These are phyloP conservation scores for Azolla pinnata DNA, from an alignment of 75 land plant genomes.

Conservation along the genomic window DNA sequence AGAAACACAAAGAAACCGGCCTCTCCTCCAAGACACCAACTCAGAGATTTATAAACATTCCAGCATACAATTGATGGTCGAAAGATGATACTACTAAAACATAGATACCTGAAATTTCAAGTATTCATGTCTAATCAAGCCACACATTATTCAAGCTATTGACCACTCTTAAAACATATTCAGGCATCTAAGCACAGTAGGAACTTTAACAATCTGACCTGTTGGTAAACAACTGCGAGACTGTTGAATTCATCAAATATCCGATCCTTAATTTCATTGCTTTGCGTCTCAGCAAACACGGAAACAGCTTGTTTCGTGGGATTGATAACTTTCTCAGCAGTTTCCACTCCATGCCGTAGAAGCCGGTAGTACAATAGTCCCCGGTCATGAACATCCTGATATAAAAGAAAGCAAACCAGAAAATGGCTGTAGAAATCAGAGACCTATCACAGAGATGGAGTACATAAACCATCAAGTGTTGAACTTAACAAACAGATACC, in stretches of 20 bases:
- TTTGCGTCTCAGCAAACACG: constrained; percentile 94
- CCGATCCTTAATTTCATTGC: constrained; percentile 90
- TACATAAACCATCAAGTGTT: too few relatives aligned
- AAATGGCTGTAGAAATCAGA: not conserved
- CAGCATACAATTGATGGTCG: too few relatives aligned
- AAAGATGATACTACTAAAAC: too few relatives aligned
- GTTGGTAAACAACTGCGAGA: constrained; percentile 79
- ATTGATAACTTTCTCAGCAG: constrained; percentile 85
- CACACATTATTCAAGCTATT: not conserved
- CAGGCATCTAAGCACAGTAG: too few relatives aligned
- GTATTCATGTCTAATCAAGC: not conserved
- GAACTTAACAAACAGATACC: too few relatives aligned
- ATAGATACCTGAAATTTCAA: too few relatives aligned
- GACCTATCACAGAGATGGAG: not conserved
- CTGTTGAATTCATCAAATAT: constrained; percentile 99
- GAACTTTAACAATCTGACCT: too few relatives aligned
- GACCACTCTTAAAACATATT: too few relatives aligned
- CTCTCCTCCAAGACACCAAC: too few relatives aligned
- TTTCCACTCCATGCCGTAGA: constrained; percentile 65
- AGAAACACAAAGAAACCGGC: too few relatives aligned
- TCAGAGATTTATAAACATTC: too few relatives aligned
- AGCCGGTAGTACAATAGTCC: constrained; percentile 93
- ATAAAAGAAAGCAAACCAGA: constrained; percentile 7
- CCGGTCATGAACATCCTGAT: constrained; percentile 97
- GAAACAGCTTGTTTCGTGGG: constrained; percentile 99